Evolutionary conservation across 805 yeast genomes (phyloP).

Genomic region (Cyberlindnera petersonii): DNA sequence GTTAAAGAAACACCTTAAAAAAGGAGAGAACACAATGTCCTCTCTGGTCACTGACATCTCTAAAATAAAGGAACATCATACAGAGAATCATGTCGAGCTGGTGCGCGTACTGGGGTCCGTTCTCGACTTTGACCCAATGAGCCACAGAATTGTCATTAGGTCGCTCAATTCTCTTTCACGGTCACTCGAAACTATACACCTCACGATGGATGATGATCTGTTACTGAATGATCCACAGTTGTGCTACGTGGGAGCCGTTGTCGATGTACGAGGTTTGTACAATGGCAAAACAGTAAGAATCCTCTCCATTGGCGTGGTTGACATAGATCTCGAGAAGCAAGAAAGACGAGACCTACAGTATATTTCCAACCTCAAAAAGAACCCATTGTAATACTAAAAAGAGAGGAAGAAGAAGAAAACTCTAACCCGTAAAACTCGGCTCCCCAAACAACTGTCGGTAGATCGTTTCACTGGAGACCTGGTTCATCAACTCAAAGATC

Average conservation of each 20-base stretch:
- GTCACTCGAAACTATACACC: conserved; percentile 3
- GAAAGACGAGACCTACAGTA: conserved; percentile 7
- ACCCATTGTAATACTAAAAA: conserved; percentile 11
- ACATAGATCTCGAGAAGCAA: conserved; percentile 4
- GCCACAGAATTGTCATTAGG: conserved; percentile 12
- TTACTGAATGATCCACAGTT: conserved; percentile 15
- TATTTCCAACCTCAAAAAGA: conserved; percentile 7
- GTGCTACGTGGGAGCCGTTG: conserved; percentile 19
- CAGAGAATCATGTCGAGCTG: conserved; percentile 15
- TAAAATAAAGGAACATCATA: conserved; percentile 4
- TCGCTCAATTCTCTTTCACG: conserved; percentile 16
- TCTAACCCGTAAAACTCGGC: conserved; percentile 12
- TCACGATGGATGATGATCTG: conserved; percentile 16
- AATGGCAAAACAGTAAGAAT: conserved; percentile 13
- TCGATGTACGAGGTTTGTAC: conserved; percentile 19
- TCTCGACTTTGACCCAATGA: conserved; percentile 18
- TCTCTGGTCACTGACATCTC: conserved; percentile 15
- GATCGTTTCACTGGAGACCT: conserved; percentile 53
- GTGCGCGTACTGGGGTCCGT: conserved; percentile 23
- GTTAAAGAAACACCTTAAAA: too few relatives aligned
- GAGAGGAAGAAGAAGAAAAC: too few relatives aligned
- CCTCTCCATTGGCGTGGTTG: conserved; percentile 12
- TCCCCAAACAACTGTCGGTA: conserved; percentile 62
- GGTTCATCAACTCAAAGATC: conserved; percentile 58
- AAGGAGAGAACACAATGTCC: too few relatives aligned